Conservation (phyloP, 176 grass and related monocot species). For the Lolium perenne region DNA sequence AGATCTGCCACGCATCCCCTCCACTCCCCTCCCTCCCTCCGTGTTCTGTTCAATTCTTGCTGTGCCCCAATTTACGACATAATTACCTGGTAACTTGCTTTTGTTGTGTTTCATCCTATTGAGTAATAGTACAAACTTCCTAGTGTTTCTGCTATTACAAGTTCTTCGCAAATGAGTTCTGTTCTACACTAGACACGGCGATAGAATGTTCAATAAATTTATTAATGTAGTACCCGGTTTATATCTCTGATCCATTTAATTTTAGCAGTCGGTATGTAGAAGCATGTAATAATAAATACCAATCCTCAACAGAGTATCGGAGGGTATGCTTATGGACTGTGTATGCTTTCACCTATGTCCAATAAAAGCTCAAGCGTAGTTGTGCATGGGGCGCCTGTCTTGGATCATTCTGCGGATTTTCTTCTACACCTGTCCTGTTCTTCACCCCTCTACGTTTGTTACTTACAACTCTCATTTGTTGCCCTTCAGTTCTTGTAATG, state of each 20-base stretch:
- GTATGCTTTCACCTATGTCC: background rate
- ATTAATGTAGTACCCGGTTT: background rate
- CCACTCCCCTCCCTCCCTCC: too few species aligned
- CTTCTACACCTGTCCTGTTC: background rate
- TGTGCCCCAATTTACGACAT: background rate
- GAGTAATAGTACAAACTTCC: background rate
- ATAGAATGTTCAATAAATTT: background rate
- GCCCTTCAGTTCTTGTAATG: background rate
- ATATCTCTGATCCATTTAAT: background rate
- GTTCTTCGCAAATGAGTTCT: background rate
- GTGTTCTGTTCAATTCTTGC: background rate
- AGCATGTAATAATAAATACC: background rate
- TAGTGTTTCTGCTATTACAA: background rate
- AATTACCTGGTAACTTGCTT: background rate
- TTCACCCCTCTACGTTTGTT: background rate
- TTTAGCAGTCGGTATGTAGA: background rate
- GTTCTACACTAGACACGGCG: background rate
- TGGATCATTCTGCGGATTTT: background rate
- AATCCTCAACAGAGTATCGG: background rate
- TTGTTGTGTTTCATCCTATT: slow-evolving; percentile 13
- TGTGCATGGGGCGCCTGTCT: background rate
- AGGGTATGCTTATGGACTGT: background rate
- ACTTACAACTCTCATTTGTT: background rate
- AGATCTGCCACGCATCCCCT: background rate
- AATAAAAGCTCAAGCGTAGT: background rate